These are phyloP conservation scores for Phytopythium helicoides DNA, from an alignment of 352 stramenopile species.

Conservation along the genomic window DNA sequence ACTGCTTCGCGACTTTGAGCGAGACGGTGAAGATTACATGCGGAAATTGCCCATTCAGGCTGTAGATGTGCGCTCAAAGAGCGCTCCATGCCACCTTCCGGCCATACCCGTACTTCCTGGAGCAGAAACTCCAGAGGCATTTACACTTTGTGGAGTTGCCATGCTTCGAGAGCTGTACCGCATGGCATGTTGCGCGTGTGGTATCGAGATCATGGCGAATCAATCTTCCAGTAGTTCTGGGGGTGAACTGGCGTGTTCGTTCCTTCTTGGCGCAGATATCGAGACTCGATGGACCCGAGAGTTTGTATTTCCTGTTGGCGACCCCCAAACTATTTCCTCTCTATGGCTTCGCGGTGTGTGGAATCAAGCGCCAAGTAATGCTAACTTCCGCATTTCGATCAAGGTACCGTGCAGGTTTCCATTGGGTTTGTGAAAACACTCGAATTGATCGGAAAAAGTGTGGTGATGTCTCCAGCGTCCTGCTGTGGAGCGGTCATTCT, in stretches of 20 bases:
- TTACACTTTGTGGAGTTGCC: not conserved
- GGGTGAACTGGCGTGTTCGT: conserved; percentile 1
- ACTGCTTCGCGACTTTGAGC: not conserved
- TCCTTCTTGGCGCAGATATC: conserved; percentile 2
- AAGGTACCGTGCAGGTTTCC: not conserved
- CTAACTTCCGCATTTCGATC: not conserved
- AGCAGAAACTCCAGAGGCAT: not conserved
- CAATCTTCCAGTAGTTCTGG: not conserved
- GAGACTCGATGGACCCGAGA: not conserved
- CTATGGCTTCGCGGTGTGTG: conserved; percentile 1
- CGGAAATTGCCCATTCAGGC: not conserved
- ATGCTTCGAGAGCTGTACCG: conserved; percentile 4
- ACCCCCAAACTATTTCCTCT: not conserved
- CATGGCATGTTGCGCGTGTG: conserved; percentile 1
- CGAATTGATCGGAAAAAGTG: too few species aligned
- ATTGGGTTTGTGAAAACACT: too few species aligned
- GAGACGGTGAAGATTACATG: not conserved
- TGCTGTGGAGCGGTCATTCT: not conserved
- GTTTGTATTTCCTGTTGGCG: not conserved
- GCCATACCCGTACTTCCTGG: not conserved
- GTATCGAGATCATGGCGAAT: not conserved
- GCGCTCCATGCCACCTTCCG: not conserved
- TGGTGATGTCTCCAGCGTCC: not conserved
- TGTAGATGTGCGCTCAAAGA: too few species aligned
- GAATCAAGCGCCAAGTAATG: not conserved